Evolutionary conservation across 495 filamentous ascomycete genomes (phyloP).

Genomic region (Filosporella fistucella): DNA sequence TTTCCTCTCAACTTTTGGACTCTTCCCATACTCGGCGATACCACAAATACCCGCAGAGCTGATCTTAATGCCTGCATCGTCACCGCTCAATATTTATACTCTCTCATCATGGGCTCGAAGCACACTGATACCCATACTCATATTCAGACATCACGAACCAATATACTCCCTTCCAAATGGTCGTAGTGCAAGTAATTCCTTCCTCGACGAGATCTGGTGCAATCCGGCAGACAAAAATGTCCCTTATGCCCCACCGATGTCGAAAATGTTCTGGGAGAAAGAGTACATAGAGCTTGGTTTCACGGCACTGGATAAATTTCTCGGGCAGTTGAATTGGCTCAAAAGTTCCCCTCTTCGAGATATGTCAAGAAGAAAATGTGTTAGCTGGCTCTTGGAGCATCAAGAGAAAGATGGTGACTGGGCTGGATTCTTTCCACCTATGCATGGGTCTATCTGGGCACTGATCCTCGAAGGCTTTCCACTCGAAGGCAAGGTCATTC

Average conservation of each 20-base stretch:
- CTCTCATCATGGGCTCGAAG: neutral
- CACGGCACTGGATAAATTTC: neutral
- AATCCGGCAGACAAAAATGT: neutral
- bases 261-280: conserved; percentile 7
- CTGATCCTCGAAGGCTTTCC: conserved; percentile 28
- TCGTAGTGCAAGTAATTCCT: neutral
- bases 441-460: conserved; percentile 27
- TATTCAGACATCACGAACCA: neutral
- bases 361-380: conserved; percentile 16
- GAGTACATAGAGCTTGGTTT: too few relatives aligned
- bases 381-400: conserved; percentile 29
- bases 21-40: neutral
- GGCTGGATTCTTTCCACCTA: conserved; percentile 29
- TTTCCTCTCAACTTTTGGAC: neutral
- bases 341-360: conserved; percentile 7
- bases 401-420: conserved; percentile 29
- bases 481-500: neutral
- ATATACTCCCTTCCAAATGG: neutral
- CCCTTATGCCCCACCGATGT: neutral
- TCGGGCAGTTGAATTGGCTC: neutral
- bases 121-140: neutral
- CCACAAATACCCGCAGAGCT: neutral
- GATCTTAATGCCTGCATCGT: neutral
- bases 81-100: neutral
- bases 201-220: neutral